Evolutionary conservation across 495 filamentous ascomycete genomes (phyloP), one percentile per base, ranked within the genome.

Genomic region (Penicillium crystallinum): DNA sequence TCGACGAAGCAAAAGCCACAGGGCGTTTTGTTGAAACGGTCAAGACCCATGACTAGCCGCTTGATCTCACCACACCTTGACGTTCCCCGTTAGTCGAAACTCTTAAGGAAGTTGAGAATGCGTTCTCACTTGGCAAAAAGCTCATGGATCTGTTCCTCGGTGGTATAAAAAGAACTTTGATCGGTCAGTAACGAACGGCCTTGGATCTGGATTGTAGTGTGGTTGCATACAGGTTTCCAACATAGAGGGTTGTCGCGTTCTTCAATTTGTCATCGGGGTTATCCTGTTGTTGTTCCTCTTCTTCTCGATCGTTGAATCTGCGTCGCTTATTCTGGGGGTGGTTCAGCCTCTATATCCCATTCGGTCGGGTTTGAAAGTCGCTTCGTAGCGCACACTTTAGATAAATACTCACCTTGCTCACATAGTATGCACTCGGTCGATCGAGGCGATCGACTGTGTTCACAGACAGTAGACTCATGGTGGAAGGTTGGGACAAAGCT

Each of bases 1-100:
- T 98, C 93, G 60, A 98, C 93, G 63, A 98, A 98, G 74, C 93
- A 98, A 74, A 98, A 98, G 10, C 93, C 93, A 71, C 93, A 98
- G 4, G 93, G 93, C 14, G 93, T 98, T 73, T 98, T 98, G 72
- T 86, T 88, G 75, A 91, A 93, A 15, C 93, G 85, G 65, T 98
- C 95, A 19, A 98, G 80, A 37, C 93, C 93, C 93, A 98, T 98
- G n/a, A 98, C 86, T 21, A 98, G 80, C 31, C 93, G 86, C 70
- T 97, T 97, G 66, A 98, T 92, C 75, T 97, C 92, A 52, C 93
- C 93, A 66, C 90, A 96, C 69, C 83, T 87, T 48, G 14, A 35
- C n/a, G 6, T 45, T 48, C 14, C 14, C 23, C 10, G 30, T 54
- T 29, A 59, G 19, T 14, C 17, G 19, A 30, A 21, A 10, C 0